Base-by-base conservation (phyloP, 805 yeast species). In the Yamadazyma philogaea region DNA sequence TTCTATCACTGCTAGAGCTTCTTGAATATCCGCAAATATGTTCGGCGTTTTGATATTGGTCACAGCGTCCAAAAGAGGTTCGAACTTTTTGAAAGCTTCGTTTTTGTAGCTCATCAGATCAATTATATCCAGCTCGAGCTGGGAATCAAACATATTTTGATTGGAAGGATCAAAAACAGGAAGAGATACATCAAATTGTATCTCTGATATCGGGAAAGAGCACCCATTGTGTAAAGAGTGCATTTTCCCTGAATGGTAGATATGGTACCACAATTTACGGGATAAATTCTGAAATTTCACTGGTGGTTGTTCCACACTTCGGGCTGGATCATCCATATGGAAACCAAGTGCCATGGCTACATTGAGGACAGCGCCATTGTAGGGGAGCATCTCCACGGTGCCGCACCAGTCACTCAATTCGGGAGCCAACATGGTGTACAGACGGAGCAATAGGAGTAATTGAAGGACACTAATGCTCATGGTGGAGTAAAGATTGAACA, bases 341-440 rank as follows among this genome's bases (percentile, higher is more conserved):
- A 41, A 20, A 3, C 44, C 44, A 22, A 42, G 19, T 10, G 41
- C 11, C 8, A 19, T 3, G 2, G 35, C 22, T 32, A 42, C 18
- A 19, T 27, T 30, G 14, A 78, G 62, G 16, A 81, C 62, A 62
- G 78, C 69, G 1, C 81, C 78, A n/a, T 74, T 58, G 38, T 72
- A 70, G 6, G 77, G 72, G 3, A 22, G 15, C 3, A 78, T 72
- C 31, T 76, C 79, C 21, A 80, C 80, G 39, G 80, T 84, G 52
- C 78, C 84, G 7, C 68, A 66, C 1, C 75, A 70, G 53, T 78
- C 82, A 16, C 82, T 82, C 48, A 77, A 79, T 45, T 73, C 78
- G 0, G 81, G 81, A 0, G 79, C 62, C 39, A 56, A 64, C 36
- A 61, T 66, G 46, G 61, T 74, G 54, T 79, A 81, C 24, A 77